Evolutionary conservation across 1,139 yeast genomes (phyloP), one percentile per base, ranked within the genome.

Genomic region (Debaryomyces singareniensis): DNA sequence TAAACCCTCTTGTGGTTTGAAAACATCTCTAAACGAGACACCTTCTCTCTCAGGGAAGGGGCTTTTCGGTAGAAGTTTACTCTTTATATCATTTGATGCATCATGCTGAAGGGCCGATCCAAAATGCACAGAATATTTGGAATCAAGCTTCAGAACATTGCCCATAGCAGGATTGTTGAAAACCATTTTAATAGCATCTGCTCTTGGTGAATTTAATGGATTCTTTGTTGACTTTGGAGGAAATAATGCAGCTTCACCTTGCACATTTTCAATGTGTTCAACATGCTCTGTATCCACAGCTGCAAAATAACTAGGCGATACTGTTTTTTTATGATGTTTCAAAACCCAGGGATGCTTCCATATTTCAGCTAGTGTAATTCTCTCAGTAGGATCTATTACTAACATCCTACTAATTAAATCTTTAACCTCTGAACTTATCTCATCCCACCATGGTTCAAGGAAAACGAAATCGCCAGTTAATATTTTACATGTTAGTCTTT

Each of bases 391-490:
- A 41, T 85, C 69, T 3, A 72, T 49, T 5, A 66, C 66, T 42
- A 82, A 57, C 57, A 82, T 65, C 26, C 61, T 64, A 3, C 67
- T 49, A 7, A 81, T 74, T 33, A 82, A 53, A 41, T 72, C 70
- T 53, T 86, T 86, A 5, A 95, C 97, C 13, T 81, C 85, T 24
- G 47, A 52, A 36, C 85, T 73, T 25, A 89, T 82, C 45, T 89
- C 96, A 54, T 89, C 96, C 97, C 97, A 89, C 97, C 97, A 89
- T 0, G 97, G 97, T 34, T 76, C 65, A 35, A 89, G 61, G 52
- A 87, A 89, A 11, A 83, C 79, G 51, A 71, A 89, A 44, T 85
- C 83, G 16, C 96, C 96, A 32, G 68, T 68, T 9, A 93, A 77
- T 26, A 89, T 94, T 52, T 87, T 87, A 43, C 72, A 75, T 1